Evolutionary conservation across 164 flowering plant genomes (phyloP).

Genomic region (Aristolochia californica): DNA sequence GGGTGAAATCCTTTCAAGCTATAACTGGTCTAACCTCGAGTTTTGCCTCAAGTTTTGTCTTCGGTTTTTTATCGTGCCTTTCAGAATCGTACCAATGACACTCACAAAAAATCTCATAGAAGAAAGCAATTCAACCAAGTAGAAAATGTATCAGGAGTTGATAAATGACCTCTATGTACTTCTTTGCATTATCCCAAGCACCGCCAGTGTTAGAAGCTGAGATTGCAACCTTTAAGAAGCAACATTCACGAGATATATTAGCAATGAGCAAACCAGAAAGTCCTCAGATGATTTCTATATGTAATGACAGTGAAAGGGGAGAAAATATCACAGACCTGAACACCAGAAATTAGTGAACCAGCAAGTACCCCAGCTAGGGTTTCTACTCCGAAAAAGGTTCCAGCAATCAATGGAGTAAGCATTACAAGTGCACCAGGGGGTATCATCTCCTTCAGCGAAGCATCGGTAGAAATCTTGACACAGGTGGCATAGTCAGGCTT

Average conservation of each 20-base stretch:
- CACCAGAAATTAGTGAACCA: conserved; percentile 19
- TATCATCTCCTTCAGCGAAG: conserved; percentile 23
- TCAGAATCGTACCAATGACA: too few relatives aligned
- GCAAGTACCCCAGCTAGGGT: conserved; percentile 25
- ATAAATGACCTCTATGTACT: conserved; percentile 24
- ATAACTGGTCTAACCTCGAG: too few relatives aligned
- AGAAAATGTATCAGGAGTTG: too few relatives aligned
- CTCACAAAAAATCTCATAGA: too few relatives aligned
- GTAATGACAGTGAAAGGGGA: not conserved
- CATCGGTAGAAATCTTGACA: conserved; percentile 24
- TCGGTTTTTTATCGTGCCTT: too few relatives aligned
- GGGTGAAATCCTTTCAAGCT: too few relatives aligned
- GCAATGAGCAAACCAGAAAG: not conserved
- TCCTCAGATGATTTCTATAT: too few relatives aligned
- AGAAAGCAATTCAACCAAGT: too few relatives aligned
- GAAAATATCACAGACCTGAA: conserved; percentile 4
- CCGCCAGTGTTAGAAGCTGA: conserved; percentile 29
- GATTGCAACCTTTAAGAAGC: conserved; percentile 14
- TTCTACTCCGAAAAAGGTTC: conserved; percentile 22
- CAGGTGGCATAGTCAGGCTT: conserved; percentile 25
- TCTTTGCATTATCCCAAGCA: conserved; percentile 27
- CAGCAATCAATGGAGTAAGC: conserved; percentile 20
- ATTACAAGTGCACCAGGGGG: conserved; percentile 22
- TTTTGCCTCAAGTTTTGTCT: too few relatives aligned
- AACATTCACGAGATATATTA: not conserved